Base-by-base conservation (phyloP, 129 eudicot species). In the Flaveria robusta region DNA sequence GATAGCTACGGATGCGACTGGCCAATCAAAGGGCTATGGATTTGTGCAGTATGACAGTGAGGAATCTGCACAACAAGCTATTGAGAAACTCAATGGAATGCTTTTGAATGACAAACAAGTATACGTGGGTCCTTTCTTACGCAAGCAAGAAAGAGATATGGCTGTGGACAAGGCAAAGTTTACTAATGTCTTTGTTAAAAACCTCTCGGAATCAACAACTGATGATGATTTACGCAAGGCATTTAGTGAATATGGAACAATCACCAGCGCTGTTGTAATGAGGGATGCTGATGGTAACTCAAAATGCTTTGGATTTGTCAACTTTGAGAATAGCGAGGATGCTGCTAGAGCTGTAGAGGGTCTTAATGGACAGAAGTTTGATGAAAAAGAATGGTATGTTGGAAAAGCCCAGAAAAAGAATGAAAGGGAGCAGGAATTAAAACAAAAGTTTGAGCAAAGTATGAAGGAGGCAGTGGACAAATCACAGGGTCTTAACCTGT, bases 391-490 rank as follows among this genome's bases (percentile, higher is more conserved):
- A 18, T 66, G 71, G 71, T 66, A 34, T 66, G 71, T 66, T 11
- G 71, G 71, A 27, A 66, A 66, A 39, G 49, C 50, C 8, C 71
- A 34, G 46, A 66, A 66, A 9, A 66, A 66, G 16, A 66, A 37
- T 66, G 71, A 66, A 19, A 18, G 71, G 27, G 49, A 37, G 15
- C 50, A 66, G 27, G 71, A 66, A 11, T 37, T 66, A 19, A 66
- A 66, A n/a, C 49, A 34, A 41, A n/a, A 18, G 16, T 66, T 66
- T 39, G 49, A 66, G 71, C 71, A 66, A 9, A 37, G 49, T 39
- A 39, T 66, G 71, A 66, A 66, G 49, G 71, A 66, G 49, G 70
- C 70, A 5, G 71, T 39, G n/a, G 71, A 66, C 71, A 66, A 66
- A 37, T 66, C 49, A 18, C 71, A 66, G 16, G 49, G 71, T 49